Conservation (phyloP, 331 rosid species). For the Cydonia oblonga region DNA sequence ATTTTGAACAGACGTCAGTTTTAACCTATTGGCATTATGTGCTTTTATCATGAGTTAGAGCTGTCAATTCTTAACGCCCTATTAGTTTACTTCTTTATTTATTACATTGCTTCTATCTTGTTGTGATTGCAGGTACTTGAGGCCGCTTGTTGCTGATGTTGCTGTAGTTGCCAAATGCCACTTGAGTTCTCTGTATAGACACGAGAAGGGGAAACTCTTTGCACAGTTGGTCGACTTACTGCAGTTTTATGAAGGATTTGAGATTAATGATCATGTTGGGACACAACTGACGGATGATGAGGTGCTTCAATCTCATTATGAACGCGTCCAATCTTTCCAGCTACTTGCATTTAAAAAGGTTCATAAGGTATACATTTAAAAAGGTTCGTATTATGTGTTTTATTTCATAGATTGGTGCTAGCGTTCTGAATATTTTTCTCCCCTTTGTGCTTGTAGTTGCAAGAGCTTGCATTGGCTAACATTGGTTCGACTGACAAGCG, state of each 20-base stretch:
- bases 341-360: constrained; percentile 76
- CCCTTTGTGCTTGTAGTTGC: constrained; percentile 49
- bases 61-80: not conserved
- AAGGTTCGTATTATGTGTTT: not conserved
- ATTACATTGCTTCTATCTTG: no score
- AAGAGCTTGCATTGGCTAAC: constrained; percentile 71
- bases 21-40: not conserved
- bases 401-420: not conserved
- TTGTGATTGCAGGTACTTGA: constrained; percentile 52
- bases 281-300: constrained; percentile 83
- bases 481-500: constrained; percentile 82
- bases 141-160: constrained; percentile 92
- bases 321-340: constrained; percentile 77
- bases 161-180: constrained; percentile 96
- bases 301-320: constrained; percentile 85
- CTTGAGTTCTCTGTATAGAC: constrained; percentile 83
- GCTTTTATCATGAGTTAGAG: not conserved
- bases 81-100: not conserved
- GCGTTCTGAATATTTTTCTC: constrained; percentile 7
- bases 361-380: not conserved
- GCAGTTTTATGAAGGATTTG: constrained; percentile 91
- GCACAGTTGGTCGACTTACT: constrained; percentile 88
- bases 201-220: constrained; percentile 85
- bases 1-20: not conserved
- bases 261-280: constrained; percentile 88